Conservation (phyloP, 768 basidiomycete genomes). For the Auriscalpium microsporum region DNA sequence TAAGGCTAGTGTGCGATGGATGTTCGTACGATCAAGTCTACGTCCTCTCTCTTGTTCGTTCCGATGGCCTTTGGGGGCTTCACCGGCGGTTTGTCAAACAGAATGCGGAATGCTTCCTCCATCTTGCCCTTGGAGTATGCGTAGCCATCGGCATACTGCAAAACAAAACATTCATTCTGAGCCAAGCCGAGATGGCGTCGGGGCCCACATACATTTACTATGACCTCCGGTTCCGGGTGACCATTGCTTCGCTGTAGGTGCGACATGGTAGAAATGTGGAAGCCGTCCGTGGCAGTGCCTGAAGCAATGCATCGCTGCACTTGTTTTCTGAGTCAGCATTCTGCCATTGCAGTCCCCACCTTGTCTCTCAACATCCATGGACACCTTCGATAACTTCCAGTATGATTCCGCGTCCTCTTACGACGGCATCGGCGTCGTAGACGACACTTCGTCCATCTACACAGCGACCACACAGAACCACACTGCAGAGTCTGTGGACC, state of each 20-base stretch:
- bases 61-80: constrained; percentile 35
- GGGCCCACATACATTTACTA: constrained; percentile 45
- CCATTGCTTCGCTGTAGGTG: constrained; percentile 35
- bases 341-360: background rate
- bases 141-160: constrained; percentile 55
- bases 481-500: constrained; percentile 37
- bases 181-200: background rate
- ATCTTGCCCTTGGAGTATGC: constrained; percentile 60
- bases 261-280: constrained; percentile 2
- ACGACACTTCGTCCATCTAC: constrained; percentile 77
- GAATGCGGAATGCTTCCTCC: constrained; percentile 53
- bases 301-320: background rate
- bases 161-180: background rate
- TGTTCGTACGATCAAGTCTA: constrained; percentile 52
- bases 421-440: constrained; percentile 60
- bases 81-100: constrained; percentile 47
- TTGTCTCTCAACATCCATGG: constrained; percentile 38
- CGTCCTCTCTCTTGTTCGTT: constrained; percentile 47
- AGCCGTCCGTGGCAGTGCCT: too few species aligned
- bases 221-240: constrained; percentile 56
- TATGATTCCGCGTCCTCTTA: constrained; percentile 80
- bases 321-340: background rate
- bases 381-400: constrained; percentile 80
- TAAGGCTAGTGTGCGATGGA: background rate
- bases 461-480: constrained; percentile 58